Conservation (phyloP, 257 asterid species). For the Solanum chaucha region DNA sequence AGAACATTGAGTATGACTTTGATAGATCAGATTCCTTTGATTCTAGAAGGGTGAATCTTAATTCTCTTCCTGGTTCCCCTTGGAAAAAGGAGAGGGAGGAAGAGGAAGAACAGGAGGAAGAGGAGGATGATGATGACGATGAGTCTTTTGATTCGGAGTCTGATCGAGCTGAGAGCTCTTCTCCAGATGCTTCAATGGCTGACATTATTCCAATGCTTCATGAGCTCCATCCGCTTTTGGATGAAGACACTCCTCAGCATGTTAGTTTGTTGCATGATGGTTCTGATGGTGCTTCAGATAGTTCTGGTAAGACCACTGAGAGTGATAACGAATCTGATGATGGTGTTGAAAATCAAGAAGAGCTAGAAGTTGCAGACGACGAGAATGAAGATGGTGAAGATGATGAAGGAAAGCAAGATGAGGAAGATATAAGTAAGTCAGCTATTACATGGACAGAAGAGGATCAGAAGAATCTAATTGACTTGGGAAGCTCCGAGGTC, state of each 20-base stretch:
- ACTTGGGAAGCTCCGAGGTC: constrained; percentile 76
- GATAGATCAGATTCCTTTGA: constrained; percentile 63
- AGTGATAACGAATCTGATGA: constrained; percentile 45
- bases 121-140: constrained; percentile 26
- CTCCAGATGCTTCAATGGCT: constrained; percentile 91
- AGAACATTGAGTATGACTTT: constrained; percentile 37
- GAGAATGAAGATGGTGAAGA: constrained; percentile 24
- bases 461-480: constrained; percentile 92
- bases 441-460: constrained; percentile 83
- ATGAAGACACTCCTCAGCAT: constrained; percentile 42
- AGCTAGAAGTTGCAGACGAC: constrained; percentile 38
- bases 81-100: constrained; percentile 20
- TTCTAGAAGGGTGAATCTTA: constrained; percentile 70
- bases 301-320: constrained; percentile 20
- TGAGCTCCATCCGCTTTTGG: constrained; percentile 80
- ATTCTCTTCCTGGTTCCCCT: constrained; percentile 26
- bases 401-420: constrained; percentile 33
- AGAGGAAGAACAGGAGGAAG: constrained; percentile 22
- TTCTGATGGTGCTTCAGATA: constrained; percentile 39
- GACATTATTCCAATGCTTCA: constrained; percentile 89
- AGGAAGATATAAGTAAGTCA: constrained; percentile 42
- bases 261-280: constrained; percentile 24
- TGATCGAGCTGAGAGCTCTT: constrained; percentile 75
- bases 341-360: constrained; percentile 41
- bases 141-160: constrained; percentile 54